These are phyloP conservation scores for Ogataea wickerhamii DNA, from an alignment of 805 yeast genomes.

Conservation along the genomic window DNA sequence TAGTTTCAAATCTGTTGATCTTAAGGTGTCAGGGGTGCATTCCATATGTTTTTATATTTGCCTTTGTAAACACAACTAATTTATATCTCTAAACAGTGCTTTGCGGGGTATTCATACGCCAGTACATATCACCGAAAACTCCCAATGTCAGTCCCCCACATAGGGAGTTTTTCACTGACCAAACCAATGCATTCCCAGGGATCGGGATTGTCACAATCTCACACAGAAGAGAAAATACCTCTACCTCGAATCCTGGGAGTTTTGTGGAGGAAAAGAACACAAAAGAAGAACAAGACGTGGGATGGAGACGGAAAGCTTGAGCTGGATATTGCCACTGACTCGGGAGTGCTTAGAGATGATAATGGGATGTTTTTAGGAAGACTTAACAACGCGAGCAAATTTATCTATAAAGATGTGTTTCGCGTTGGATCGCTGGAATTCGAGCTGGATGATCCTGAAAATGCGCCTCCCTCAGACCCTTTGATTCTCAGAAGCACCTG, in stretches of 20 bases:
- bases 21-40: too few relatives aligned
- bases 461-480: conserved; percentile 20
- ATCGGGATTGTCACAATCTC: too few relatives aligned
- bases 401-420: conserved; percentile 34
- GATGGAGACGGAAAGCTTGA: conserved; percentile 79
- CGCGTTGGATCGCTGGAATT: conserved; percentile 58
- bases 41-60: too few relatives aligned
- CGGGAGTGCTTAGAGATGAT: conserved; percentile 25
- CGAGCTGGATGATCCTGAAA: conserved; percentile 51
- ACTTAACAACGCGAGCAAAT: conserved; percentile 17
- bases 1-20: too few relatives aligned
- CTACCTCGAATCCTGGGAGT: conserved; percentile 25
- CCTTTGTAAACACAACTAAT: too few relatives aligned
- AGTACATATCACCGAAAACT: too few relatives aligned
- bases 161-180: too few relatives aligned
- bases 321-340: conserved; percentile 21
- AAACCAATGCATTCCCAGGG: too few relatives aligned
- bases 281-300: conserved; percentile 88
- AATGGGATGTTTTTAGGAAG: conserved; percentile 27
- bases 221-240: too few relatives aligned
- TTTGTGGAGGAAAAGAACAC: conserved; percentile 68
- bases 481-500: conserved; percentile 1
- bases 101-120: too few relatives aligned
- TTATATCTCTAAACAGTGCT: too few relatives aligned
- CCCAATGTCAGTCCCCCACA: too few relatives aligned